These are phyloP conservation scores for Fusarium chaquense DNA, from an alignment of 2,329 filamentous ascomycete species.

Conservation along the genomic window DNA sequence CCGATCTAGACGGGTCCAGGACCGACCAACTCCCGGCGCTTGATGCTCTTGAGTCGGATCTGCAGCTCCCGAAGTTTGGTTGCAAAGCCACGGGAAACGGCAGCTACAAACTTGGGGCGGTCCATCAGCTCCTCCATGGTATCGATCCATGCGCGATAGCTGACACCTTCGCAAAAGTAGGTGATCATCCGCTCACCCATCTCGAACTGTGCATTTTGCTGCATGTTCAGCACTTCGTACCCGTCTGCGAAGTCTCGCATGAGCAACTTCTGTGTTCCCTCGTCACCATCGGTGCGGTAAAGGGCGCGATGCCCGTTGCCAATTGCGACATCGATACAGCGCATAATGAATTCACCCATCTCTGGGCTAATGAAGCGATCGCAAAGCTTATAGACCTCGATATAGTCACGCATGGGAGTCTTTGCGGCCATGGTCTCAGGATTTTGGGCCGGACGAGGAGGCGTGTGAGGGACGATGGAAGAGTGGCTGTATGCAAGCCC, in stretches of 20 bases:
- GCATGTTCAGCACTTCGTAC: conserved; percentile 49
- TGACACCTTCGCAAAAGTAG: conserved; percentile 52
- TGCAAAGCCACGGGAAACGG: conserved; percentile 51
- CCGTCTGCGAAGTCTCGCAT: conserved; percentile 53
- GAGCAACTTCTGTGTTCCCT: conserved; percentile 47
- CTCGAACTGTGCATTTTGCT: conserved; percentile 40
- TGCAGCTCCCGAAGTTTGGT: conserved; percentile 46
- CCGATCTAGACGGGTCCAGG: conserved; percentile 27
- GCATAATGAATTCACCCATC: conserved; percentile 49
- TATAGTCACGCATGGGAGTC: conserved; percentile 50
- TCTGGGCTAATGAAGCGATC: conserved; percentile 51
- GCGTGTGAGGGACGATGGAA: conserved; percentile 49
- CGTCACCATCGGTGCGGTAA: conserved; percentile 46
- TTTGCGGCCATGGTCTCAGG: conserved; percentile 46
- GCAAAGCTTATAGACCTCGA: conserved; percentile 55
- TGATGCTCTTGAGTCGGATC: conserved; percentile 42
- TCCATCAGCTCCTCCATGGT: conserved; percentile 45
- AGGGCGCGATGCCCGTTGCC: conserved; percentile 51
- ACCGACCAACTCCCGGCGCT: conserved; percentile 48
- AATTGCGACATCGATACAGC: conserved; percentile 50
- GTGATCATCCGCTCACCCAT: conserved; percentile 46
- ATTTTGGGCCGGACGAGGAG: conserved; percentile 40
- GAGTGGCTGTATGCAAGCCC: conserved; percentile 53
- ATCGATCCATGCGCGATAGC: conserved; percentile 46
- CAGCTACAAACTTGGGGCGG: conserved; percentile 48